Percentiles rank a stretch among this genome's conserved stretches.
These are phyloP conservation scores for Debaryomyces prosopidis DNA, from an alignment of 805 yeast species.

Conservation along the genomic window DNA sequence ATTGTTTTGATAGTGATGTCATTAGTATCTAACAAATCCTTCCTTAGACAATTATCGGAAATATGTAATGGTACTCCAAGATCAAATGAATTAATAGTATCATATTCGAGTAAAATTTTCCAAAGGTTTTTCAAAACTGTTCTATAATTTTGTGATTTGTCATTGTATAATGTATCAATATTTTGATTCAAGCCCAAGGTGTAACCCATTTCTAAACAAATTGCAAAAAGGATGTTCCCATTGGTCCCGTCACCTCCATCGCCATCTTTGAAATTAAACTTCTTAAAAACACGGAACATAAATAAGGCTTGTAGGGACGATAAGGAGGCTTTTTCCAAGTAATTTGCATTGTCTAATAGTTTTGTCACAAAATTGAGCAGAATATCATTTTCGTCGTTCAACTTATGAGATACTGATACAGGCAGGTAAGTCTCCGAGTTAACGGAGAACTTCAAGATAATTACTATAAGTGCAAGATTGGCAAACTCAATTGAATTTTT, in stretches of 20 bases:
- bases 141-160: neutral
- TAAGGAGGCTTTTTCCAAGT: neutral
- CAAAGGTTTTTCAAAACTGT: neutral
- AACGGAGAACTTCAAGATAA: neutral
- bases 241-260: constrained; percentile 1
- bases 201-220: neutral
- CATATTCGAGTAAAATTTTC: neutral
- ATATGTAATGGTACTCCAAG: neutral
- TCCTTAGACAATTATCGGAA: neutral
- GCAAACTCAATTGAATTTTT: neutral
- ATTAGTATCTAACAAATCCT: too few relatives aligned
- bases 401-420: neutral
- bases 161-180: neutral
- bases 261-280: neutral
- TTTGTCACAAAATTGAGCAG: neutral
- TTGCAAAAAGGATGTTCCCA: neutral
- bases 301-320: neutral
- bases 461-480: neutral
- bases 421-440: neutral
- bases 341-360: neutral
- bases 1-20: too few relatives aligned
- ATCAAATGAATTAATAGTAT: neutral
- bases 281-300: neutral
- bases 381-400: neutral
- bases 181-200: neutral